Percentiles rank a stretch among this genome's conserved stretches.
Conservation (phyloP, 2,329 filamentous ascomycete genomes). For the Fonsecaea multimorphosa region DNA sequence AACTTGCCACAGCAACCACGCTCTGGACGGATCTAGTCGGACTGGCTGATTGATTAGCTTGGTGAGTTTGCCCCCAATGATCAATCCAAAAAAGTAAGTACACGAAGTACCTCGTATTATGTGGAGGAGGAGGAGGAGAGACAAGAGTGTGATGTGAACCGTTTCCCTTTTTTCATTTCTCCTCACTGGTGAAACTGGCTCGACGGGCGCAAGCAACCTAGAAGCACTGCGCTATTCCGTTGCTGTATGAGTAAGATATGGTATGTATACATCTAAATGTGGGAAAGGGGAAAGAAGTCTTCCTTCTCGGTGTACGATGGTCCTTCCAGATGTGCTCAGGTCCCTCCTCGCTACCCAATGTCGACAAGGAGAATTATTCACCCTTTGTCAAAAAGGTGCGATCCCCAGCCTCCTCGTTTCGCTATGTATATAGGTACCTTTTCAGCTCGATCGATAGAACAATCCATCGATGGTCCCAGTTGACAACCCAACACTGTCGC, state of each 20-base stretch:
- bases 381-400: too few relatives aligned
- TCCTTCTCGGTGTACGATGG: background rate
- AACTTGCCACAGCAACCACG: background rate
- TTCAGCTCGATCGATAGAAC: too few relatives aligned
- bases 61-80: background rate
- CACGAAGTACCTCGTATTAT: too few relatives aligned
- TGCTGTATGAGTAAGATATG: background rate
- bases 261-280: background rate
- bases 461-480: too few relatives aligned
- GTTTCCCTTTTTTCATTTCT: background rate
- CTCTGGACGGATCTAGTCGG: background rate
- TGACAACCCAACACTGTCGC: background rate
- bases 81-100: too few relatives aligned
- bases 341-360: background rate
- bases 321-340: background rate
- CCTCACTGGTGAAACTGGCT: background rate
- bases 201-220: background rate
- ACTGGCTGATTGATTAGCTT: background rate
- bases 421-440: too few relatives aligned
- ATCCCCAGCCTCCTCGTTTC: too few relatives aligned
- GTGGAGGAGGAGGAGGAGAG: background rate
- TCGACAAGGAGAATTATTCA: too few relatives aligned
- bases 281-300: background rate
- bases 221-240: background rate
- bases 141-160: background rate